Evolutionary conservation across 208 protist species (phyloP).

Genomic region (Vickermania ingenoplastis): DNA sequence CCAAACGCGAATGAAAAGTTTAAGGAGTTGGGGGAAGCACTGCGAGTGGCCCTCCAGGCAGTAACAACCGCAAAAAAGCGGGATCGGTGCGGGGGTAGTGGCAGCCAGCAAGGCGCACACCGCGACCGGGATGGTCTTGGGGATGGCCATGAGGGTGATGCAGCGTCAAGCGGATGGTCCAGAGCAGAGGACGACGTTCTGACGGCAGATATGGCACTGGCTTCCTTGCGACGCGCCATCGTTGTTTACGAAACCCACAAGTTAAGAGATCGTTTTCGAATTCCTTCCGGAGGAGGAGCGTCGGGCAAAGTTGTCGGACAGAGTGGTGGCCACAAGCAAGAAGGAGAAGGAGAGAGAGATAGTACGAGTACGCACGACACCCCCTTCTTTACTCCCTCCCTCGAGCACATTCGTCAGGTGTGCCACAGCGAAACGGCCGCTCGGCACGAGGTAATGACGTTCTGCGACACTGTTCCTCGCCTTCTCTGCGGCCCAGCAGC

Average conservation of each 20-base stretch:
- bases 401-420: slow-evolving; percentile 70
- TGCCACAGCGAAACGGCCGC: slow-evolving; percentile 56
- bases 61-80: slow-evolving; percentile 23
- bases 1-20: slow-evolving; percentile 67
- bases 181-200: too few relatives aligned
- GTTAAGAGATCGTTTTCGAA: too few relatives aligned
- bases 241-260: slow-evolving; percentile 32
- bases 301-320: too few relatives aligned
- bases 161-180: slow-evolving; percentile 43
- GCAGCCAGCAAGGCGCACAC: background rate
- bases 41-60: slow-evolving; percentile 53
- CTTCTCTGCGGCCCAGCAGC: slow-evolving; percentile 53
- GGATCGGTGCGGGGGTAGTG: background rate
- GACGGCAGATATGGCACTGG: too few relatives aligned
- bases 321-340: background rate
- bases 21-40: slow-evolving; percentile 56
- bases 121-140: background rate
- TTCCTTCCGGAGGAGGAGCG: too few relatives aligned
- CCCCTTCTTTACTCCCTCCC: slow-evolving; percentile 32
- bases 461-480: slow-evolving; percentile 57
- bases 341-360: background rate
- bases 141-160: background rate
- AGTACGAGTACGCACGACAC: slow-evolving; percentile 4
- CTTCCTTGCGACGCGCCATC: slow-evolving; percentile 52
- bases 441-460: slow-evolving; percentile 47